Percentiles rank a stretch among this genome's conserved stretches.
Evolutionary conservation across 176 grass and related monocot species (phyloP).

Genomic region (Dendrocalamus sinicus): DNA sequence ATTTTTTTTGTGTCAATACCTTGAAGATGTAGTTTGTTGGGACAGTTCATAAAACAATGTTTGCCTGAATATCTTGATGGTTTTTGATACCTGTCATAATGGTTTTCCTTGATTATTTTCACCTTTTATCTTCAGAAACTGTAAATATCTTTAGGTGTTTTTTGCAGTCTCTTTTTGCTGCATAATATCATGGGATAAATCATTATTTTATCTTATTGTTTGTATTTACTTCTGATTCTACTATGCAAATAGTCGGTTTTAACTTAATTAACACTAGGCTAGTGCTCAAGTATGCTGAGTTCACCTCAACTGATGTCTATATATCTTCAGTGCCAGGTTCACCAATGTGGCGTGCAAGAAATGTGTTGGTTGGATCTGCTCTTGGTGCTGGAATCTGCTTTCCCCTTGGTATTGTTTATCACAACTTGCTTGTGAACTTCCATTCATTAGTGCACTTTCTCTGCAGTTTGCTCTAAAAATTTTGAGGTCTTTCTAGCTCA

Average conservation of each 20-base stretch:
- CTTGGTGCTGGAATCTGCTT: conserved; percentile 91
- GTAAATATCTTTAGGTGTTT: not conserved
- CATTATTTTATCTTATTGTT: not conserved
- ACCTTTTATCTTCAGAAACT: conserved; percentile 3
- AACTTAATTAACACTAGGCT: not conserved
- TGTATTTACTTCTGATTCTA: conserved; percentile 21
- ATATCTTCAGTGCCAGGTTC: conserved; percentile 83
- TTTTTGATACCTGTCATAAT: conserved; percentile 5
- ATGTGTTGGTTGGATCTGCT: conserved; percentile 63
- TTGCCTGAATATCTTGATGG: not conserved
- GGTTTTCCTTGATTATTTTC: not conserved
- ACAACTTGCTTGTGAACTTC: not conserved
- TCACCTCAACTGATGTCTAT: conserved; percentile 18
- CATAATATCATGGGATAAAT: not conserved
- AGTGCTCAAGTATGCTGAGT: not conserved
- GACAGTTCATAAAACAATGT: conserved; percentile 19
- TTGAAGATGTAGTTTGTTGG: not conserved
- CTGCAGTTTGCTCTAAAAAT: conserved; percentile 15
- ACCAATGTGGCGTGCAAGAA: conserved; percentile 80
- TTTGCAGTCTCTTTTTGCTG: not conserved
- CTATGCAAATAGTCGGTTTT: not conserved
- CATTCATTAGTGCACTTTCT: not conserved
- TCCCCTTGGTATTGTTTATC: conserved; percentile 69
- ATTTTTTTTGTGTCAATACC: not conserved
- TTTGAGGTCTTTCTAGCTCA: not conserved